These are phyloP conservation scores for Aspergillus pseudonomiae DNA, from an alignment of 2,329 filamentous ascomycete species.

Conservation along the genomic window DNA sequence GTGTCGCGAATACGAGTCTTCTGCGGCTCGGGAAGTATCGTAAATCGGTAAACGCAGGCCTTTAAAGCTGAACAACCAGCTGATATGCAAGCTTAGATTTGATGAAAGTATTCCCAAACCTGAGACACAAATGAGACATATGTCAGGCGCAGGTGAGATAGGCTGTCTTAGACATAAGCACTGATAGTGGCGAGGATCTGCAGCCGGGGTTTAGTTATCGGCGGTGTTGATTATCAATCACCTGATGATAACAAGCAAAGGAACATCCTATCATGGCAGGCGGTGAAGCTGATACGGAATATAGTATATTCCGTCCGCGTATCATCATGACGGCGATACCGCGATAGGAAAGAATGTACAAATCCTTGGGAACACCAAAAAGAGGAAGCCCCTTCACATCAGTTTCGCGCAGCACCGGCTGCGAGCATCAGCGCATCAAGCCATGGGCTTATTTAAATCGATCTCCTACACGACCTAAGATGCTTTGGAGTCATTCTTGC, in stretches of 20 bases:
- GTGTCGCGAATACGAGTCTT: neutral
- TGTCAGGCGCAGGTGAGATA: neutral
- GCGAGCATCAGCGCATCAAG: constrained; percentile 23
- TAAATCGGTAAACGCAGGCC: neutral
- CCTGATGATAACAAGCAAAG: constrained; percentile 15
- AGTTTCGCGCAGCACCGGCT: constrained; percentile 20
- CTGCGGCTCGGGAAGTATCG: neutral
- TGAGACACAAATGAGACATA: neutral
- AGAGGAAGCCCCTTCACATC: neutral
- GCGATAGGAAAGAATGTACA: constrained; percentile 24
- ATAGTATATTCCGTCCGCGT: constrained; percentile 15
- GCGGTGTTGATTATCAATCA: constrained; percentile 10
- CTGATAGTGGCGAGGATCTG: constrained; percentile 9
- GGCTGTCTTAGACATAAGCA: neutral
- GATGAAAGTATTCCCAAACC: neutral
- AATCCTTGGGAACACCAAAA: constrained; percentile 7
- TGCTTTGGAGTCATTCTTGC: constrained; percentile 33
- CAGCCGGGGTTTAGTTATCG: constrained; percentile 10
- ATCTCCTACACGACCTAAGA: constrained; percentile 15
- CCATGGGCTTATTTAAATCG: constrained; percentile 19
- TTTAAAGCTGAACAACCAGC: neutral
- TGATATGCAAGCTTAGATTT: neutral
- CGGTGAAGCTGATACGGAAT: constrained; percentile 17
- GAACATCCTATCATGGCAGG: constrained; percentile 5
- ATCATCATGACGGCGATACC: constrained; percentile 19